A percentile compares a stretch with the other conserved stretches of the same genome.
phyloP scores from a whole-genome alignment of 192 early-diverging fungal species.

The Geranomyces variabilis region DNA sequence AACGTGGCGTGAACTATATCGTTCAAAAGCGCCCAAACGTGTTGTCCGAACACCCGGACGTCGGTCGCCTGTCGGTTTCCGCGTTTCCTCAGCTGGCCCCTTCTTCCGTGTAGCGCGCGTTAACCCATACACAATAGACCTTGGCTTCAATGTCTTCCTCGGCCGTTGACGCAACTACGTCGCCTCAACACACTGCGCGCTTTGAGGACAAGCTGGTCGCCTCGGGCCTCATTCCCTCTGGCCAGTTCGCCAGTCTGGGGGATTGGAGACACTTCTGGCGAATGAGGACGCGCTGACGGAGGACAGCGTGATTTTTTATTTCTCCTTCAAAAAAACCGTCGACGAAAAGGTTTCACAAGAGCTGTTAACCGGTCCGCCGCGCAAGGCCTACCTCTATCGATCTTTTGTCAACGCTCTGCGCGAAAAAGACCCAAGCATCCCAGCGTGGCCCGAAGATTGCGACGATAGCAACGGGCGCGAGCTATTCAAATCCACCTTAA shows the following conservation, averaged over 20 bases:
- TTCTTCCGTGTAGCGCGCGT: no score
- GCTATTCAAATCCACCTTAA: constrained; percentile 9
- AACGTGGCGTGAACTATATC: no score
- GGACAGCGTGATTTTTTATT: constrained; percentile 11
- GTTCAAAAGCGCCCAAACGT: no score
- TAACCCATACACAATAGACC: no score
- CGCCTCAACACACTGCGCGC: constrained; percentile 2
- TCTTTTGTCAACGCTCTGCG: constrained; percentile 13
- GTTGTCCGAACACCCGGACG: no score
- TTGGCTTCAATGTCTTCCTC: no score
- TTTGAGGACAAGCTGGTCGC: constrained; percentile 14
- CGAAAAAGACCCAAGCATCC: constrained; percentile 11
- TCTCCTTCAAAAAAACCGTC: constrained; percentile 14
- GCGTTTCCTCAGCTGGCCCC: no score
- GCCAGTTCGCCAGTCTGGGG: not conserved
- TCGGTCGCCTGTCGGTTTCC: no score
- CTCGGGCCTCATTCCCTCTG: constrained; percentile 4
- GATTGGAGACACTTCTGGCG: not conserved
- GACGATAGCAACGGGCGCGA: constrained; percentile 7
- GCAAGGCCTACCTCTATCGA: constrained; percentile 12
- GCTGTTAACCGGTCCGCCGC: constrained; percentile 12
- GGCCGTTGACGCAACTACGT: no score
- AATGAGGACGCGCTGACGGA: not conserved
- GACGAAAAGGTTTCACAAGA: constrained; percentile 12
- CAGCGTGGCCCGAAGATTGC: constrained; percentile 7